A percentile compares a stretch with the other conserved stretches of the same genome.
phyloP scores from a whole-genome alignment of 2,329 filamentous ascomycete species.

The Purpureocillium lavendulum region DNA sequence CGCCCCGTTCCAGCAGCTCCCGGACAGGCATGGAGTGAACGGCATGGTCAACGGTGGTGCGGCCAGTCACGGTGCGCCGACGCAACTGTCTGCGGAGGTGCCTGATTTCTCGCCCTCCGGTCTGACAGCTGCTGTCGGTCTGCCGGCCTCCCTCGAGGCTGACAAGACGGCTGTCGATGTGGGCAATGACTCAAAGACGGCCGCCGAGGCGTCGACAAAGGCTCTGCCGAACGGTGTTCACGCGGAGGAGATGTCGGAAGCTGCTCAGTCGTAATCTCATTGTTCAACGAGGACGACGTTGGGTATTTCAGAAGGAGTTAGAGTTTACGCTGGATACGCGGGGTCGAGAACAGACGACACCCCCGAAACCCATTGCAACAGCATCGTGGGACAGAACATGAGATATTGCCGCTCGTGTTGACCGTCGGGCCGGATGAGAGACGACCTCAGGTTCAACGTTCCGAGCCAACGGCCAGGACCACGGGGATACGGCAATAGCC shows the following conservation, averaged over 20 bases:
- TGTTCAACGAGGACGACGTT: neutral
- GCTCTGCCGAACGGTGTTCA: constrained; percentile 4
- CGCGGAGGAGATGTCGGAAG: constrained; percentile 3
- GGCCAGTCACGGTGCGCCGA: constrained; percentile 16
- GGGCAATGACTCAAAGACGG: neutral
- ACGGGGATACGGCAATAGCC: too few species aligned
- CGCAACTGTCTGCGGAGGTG: constrained; percentile 28
- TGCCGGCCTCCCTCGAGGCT: neutral
- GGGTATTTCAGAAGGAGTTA: neutral
- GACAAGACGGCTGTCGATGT: neutral
- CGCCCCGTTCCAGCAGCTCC: constrained; percentile 18
- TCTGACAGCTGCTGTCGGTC: constrained; percentile 2
- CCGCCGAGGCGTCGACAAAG: neutral
- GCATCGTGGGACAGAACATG: too few species aligned
- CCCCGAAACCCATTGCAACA: too few species aligned
- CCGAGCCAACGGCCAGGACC: too few species aligned
- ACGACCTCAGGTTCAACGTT: too few species aligned
- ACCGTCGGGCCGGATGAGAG: too few species aligned
- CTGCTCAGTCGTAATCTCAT: neutral
- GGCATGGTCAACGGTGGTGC: constrained; percentile 16
- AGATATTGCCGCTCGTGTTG: too few species aligned
- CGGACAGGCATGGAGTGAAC: constrained; percentile 28
- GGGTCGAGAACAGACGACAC: too few species aligned
- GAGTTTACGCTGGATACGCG: too few species aligned
- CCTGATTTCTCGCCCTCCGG: constrained; percentile 30